phyloP scores from a whole-genome alignment of 495 filamentous ascomycete species.

The Pyrenula aspistea region DNA sequence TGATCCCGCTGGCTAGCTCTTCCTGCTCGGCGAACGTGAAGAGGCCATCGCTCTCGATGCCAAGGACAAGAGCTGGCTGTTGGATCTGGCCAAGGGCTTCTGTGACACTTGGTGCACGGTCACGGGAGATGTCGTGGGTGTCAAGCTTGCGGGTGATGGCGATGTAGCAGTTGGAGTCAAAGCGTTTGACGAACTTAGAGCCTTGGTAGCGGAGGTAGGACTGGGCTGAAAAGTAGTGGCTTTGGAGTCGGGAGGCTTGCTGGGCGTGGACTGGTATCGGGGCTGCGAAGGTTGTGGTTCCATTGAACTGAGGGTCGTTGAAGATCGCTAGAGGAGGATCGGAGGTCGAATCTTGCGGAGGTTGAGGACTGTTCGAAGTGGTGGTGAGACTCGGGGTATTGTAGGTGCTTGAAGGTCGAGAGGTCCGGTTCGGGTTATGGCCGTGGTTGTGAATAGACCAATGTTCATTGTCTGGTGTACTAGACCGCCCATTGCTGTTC shows the following conservation, averaged over 20 bases:
- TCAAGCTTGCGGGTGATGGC: slow-evolving; percentile 98
- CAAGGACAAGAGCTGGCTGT: slow-evolving; percentile 80
- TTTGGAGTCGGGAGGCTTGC: slow-evolving; percentile 40
- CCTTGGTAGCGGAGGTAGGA: slow-evolving; percentile 98
- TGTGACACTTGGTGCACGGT: slow-evolving; percentile 34
- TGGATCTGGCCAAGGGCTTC: slow-evolving; percentile 58
- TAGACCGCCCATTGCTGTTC: slow-evolving; percentile 59
- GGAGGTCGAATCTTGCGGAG: slow-evolving; percentile 16
- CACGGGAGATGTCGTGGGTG: slow-evolving; percentile 83
- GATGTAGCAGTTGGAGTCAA: slow-evolving; percentile 98
- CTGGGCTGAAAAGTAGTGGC: slow-evolving; percentile 89
- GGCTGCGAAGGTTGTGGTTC: slow-evolving; percentile 40
- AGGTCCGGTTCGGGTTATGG: slow-evolving; percentile 45
- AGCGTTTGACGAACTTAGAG: slow-evolving; percentile 89
- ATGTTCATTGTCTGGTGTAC: slow-evolving; percentile 66
- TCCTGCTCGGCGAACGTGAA: slow-evolving; percentile 96
- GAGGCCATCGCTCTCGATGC: slow-evolving; percentile 87
- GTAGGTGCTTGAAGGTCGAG: slow-evolving; percentile 18
- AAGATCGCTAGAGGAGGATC: slow-evolving; percentile 12
- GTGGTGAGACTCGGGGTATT: neutral
- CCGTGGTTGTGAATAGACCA: slow-evolving; percentile 96
- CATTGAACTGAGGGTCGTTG: slow-evolving; percentile 70
- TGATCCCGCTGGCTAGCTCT: slow-evolving; percentile 75
- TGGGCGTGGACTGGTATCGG: slow-evolving; percentile 8
- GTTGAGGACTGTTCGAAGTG: slow-evolving; percentile 19